These are phyloP conservation scores for Botrytis elliptica DNA, from an alignment of 2,329 filamentous ascomycete species.

Conservation along the genomic window DNA sequence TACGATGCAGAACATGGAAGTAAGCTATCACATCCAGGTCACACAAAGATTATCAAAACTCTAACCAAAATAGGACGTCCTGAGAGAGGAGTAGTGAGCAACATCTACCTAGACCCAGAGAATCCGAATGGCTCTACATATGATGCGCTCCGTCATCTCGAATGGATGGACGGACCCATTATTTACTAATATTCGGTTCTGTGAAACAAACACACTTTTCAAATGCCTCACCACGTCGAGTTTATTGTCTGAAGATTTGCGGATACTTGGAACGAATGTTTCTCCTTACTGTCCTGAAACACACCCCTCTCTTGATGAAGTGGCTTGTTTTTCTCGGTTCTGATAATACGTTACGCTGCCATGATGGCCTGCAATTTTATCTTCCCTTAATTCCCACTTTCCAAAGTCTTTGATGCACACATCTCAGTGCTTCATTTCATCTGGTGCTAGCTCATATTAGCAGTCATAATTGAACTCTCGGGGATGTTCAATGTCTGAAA, in stretches of 20 bases:
- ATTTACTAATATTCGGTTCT: slow-evolving; percentile 9
- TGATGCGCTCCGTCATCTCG: slow-evolving; percentile 24
- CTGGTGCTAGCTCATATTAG: background rate
- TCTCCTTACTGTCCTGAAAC: background rate
- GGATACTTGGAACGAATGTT: background rate
- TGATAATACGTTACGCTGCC: background rate
- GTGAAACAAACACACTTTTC: background rate
- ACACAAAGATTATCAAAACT: background rate
- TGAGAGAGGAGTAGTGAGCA: slow-evolving; percentile 31
- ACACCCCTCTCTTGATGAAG: background rate
- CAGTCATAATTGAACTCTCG: background rate
- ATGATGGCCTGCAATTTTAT: background rate
- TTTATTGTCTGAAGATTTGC: background rate
- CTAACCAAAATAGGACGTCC: slow-evolving; percentile 22
- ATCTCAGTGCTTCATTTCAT: background rate
- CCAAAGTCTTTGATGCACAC: background rate
- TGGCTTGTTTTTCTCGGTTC: background rate
- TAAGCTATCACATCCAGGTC: slow-evolving; percentile 22
- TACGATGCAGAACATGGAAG: slow-evolving; percentile 27
- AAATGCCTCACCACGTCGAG: background rate
- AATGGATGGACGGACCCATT: slow-evolving; percentile 22
- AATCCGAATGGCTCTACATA: slow-evolving; percentile 31
- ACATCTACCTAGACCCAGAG: slow-evolving; percentile 33
- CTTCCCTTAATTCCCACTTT: background rate
- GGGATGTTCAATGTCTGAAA: background rate